These are phyloP conservation scores for Sporothrix variecibatus DNA, from an alignment of 2,329 filamentous ascomycete genomes.

Conservation along the genomic window DNA sequence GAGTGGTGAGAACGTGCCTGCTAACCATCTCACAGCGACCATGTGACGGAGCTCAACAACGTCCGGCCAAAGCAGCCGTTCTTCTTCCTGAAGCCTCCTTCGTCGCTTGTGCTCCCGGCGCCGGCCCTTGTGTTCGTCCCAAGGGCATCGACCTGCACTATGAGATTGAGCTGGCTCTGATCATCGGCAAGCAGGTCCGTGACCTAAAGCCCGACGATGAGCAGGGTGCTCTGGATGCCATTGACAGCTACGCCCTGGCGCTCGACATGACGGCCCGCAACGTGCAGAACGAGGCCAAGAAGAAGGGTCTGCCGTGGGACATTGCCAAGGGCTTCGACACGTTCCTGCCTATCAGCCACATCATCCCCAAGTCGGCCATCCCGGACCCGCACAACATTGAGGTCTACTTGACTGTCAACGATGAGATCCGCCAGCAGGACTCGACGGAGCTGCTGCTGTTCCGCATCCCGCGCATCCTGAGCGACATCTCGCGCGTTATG, in stretches of 20 bases:
- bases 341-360: slow-evolving; percentile 82
- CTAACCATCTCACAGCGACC: slow-evolving; percentile 62
- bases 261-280: slow-evolving; percentile 99
- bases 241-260: slow-evolving; percentile 82
- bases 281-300: slow-evolving; percentile 94
- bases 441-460: slow-evolving; percentile 95
- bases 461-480: slow-evolving; percentile 80
- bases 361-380: slow-evolving; percentile 78
- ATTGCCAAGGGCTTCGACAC: slow-evolving; percentile 98
- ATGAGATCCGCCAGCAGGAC: slow-evolving; percentile 75
- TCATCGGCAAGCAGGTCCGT: slow-evolving; percentile 79
- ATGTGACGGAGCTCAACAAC: slow-evolving; percentile 90
- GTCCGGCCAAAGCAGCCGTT: slow-evolving; percentile 89
- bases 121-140: slow-evolving; percentile 79
- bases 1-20: slow-evolving; percentile 23
- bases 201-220: slow-evolving; percentile 76
- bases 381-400: slow-evolving; percentile 86
- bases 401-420: slow-evolving; percentile 83
- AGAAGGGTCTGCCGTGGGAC: slow-evolving; percentile 92
- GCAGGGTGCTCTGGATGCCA: slow-evolving; percentile 75
- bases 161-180: slow-evolving; percentile 88
- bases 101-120: slow-evolving; percentile 75
- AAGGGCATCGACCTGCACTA: slow-evolving; percentile 85
- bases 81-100: slow-evolving; percentile 96
- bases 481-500: slow-evolving; percentile 94